Evolutionary conservation across 1,284 basidiomycete species (phyloP), one percentile per base, ranked within the genome.

Genomic region (Papiliotrema flavescens): DNA sequence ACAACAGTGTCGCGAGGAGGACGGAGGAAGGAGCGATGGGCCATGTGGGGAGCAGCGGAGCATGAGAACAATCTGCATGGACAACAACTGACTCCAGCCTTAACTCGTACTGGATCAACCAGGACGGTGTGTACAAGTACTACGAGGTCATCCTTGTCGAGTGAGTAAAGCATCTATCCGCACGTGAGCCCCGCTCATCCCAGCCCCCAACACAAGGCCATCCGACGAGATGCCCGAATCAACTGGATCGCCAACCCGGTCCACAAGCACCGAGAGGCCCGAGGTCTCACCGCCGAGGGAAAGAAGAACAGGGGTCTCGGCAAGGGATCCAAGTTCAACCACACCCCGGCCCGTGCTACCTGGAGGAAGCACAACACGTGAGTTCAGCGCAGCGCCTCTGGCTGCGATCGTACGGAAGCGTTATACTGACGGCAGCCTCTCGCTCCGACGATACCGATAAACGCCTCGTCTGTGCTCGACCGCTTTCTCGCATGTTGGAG

Each of bases 21-120:
- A 32, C 5, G 28, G 28, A 32, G 28, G 28, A 5, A 32, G 28
- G n/a, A 6, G 28, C 28, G 28, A 32, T 32, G 28, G 5, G 6
- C 6, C 11, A 5, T 5, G 6, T 40, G 39, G 39, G 17, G 6
- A 40, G 20, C 6, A 20, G 17, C 4, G 20, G 20, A 40, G 39
- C 6, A 40, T 20, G 39, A 40, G 5, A 17, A 4, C 20, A 17
- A 22, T 20, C 17, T 4, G 28, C 26, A 23, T 19, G 49, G 43
- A 20, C 37, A 47, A 19, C 43, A 37, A 28, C 41, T 58, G 55
- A 58, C 39, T 19, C 15, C 56, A 67, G 64, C 24, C 79, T 94
- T 70, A 94, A 97, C 84, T 98, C 94, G 56, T 99, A 99, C 86
- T 98, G 95, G 95, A 81, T 99, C 76, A 98, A 98, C 82, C 91